Percentiles rank a stretch among this genome's conserved stretches.
phyloP scores from a whole-genome alignment of 768 basidiomycete species.

The Leccinum aurantiacum region DNA sequence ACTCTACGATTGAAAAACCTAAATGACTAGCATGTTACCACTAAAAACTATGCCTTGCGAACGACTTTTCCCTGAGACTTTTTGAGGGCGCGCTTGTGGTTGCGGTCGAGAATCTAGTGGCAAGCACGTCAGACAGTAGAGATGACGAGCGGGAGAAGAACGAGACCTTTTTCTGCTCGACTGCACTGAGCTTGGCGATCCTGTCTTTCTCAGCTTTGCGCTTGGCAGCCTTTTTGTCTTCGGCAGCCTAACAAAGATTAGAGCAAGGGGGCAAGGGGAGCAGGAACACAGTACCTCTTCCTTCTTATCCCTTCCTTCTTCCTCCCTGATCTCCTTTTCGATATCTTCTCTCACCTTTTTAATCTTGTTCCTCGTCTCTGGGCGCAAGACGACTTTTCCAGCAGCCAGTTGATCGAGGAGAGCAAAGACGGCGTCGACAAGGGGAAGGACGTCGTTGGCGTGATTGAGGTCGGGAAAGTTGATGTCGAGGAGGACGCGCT shows the following conservation, averaged over 20 bases:
- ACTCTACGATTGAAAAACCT: constrained; percentile 13
- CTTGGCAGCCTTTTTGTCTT: constrained; percentile 72
- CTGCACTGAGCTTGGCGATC: constrained; percentile 67
- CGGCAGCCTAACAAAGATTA: constrained; percentile 39
- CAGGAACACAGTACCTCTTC: constrained; percentile 53
- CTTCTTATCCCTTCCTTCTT: constrained; percentile 62
- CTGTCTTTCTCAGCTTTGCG: constrained; percentile 72
- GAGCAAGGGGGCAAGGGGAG: background rate
- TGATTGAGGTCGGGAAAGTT: constrained; percentile 50
- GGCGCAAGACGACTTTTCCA: constrained; percentile 57
- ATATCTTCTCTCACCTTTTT: constrained; percentile 71
- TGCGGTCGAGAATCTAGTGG: constrained; percentile 64
- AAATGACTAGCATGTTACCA: constrained; percentile 6
- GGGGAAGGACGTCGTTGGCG: constrained; percentile 46
- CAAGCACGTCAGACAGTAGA: constrained; percentile 1
- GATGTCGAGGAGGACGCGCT: constrained; percentile 75
- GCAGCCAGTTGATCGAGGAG: constrained; percentile 65
- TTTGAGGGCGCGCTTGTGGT: constrained; percentile 67
- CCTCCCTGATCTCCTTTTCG: constrained; percentile 65
- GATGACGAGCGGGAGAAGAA: background rate
- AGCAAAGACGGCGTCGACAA: constrained; percentile 70
- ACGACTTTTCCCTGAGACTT: constrained; percentile 69
- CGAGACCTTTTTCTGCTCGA: constrained; percentile 79
- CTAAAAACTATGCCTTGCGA: constrained; percentile 22
- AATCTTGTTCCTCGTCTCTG: constrained; percentile 81